These are phyloP conservation scores for Fagopyrum tataricum DNA, from an alignment of 148 eudicot genomes.

Conservation along the genomic window DNA sequence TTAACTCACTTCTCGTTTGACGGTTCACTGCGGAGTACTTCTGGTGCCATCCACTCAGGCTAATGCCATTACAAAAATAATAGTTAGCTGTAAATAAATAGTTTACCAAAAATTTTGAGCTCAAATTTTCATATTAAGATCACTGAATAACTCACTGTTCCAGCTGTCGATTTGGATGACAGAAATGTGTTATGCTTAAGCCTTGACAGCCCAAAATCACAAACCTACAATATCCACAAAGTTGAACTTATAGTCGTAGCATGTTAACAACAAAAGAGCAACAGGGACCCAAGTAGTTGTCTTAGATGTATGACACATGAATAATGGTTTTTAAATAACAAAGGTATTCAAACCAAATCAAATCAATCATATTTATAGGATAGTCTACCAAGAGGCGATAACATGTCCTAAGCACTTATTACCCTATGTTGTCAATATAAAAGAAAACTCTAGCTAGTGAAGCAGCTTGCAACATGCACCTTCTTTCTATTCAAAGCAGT, in stretches of 20 bases:
- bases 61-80: constrained; percentile 25
- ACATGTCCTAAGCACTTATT: too few relatives aligned
- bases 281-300: not conserved
- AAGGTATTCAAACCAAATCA: not conserved
- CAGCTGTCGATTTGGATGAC: not conserved
- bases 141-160: too few relatives aligned
- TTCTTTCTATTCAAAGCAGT: not conserved
- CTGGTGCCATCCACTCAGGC: constrained; percentile 99
- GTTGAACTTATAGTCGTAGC: too few relatives aligned
- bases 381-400: too few relatives aligned
- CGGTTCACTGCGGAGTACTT: constrained; percentile 95
- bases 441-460: not conserved
- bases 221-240: too few relatives aligned
- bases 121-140: constrained; percentile 7
- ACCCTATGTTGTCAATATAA: too few relatives aligned
- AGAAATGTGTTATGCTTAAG: constrained; percentile 92
- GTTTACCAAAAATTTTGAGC: too few relatives aligned
- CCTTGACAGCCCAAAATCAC: constrained; percentile 32
- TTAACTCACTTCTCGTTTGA: constrained; percentile 95
- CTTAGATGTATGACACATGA: not conserved
- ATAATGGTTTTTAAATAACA: not conserved
- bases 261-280: not conserved
- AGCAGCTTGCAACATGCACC: not conserved
- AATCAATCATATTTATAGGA: too few relatives aligned
- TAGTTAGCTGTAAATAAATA: constrained; percentile 16